These are phyloP conservation scores for Psidium friedrichsthalianum DNA, from an alignment of 345 rosid species.

Conservation along the genomic window DNA sequence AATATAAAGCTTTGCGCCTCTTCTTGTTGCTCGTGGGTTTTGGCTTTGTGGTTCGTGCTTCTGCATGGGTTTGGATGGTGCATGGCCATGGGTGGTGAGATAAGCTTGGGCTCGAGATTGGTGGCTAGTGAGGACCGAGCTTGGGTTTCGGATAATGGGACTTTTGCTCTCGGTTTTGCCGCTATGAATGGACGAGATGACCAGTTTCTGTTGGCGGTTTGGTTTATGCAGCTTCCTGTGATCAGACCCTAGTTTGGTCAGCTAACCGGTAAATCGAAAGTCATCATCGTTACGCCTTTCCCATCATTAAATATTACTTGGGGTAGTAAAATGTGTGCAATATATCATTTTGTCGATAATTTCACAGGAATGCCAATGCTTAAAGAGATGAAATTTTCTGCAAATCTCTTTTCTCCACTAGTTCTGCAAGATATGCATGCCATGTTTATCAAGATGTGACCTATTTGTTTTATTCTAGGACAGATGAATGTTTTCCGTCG, in stretches of 20 bases:
- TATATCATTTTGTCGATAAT: background rate
- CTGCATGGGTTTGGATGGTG: background rate
- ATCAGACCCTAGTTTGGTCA: constrained; percentile 72
- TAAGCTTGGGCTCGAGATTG: constrained; percentile 55
- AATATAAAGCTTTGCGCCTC: background rate
- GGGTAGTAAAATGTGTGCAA: background rate
- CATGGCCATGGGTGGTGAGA: constrained; percentile 15
- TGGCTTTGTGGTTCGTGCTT: background rate
- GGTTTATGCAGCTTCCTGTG: constrained; percentile 77
- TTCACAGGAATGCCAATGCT: background rate
- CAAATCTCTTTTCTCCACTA: background rate
- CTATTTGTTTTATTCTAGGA: background rate
- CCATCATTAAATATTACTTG: background rate
- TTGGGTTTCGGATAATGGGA: constrained; percentile 62
- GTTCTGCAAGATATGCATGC: background rate
- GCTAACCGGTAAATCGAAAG: constrained; percentile 45
- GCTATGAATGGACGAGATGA: constrained; percentile 6
- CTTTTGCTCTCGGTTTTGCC: constrained; percentile 76
- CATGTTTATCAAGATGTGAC: background rate
- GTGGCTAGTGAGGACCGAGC: constrained; percentile 26
- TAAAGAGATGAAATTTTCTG: background rate
- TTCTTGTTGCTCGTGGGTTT: background rate
- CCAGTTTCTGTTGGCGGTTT: constrained; percentile 43
- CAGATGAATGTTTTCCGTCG: background rate
- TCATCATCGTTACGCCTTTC: background rate